A percentile compares a stretch with the other conserved stretches of the same genome.
Conservation (phyloP, 306 rosid species). For the Chamaecrista fasciculata region DNA sequence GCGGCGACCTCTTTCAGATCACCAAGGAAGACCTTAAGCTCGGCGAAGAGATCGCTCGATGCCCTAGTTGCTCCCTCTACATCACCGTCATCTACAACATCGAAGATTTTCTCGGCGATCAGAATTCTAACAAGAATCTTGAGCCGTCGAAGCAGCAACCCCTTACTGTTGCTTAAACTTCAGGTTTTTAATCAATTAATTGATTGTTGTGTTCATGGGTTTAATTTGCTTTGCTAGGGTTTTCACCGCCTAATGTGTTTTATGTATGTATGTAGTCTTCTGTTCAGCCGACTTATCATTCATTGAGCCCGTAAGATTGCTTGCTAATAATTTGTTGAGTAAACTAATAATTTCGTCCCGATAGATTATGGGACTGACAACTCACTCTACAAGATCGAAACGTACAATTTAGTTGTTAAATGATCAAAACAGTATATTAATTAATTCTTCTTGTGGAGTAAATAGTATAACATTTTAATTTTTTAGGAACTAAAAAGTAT, state of each 20-base stretch:
- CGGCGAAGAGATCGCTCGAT: constrained; percentile 93
- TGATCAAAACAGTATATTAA: no score
- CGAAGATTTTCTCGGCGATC: constrained; percentile 64
- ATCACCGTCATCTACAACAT: constrained; percentile 85
- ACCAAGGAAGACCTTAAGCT: constrained; percentile 82
- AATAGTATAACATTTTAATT: no score
- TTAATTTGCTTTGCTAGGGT: neutral
- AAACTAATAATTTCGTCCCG: no score
- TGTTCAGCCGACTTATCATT: no score
- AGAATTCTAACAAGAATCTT: constrained; percentile 38
- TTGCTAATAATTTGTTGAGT: no score
- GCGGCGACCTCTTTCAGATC: constrained; percentile 94
- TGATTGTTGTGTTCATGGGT: neutral
- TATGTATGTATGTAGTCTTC: neutral
- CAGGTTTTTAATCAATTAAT: constrained; percentile 43
- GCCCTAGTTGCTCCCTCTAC: constrained; percentile 97
- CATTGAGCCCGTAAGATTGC: no score
- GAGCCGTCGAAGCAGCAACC: constrained; percentile 52
- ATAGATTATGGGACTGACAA: no score
- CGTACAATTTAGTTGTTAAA: no score
- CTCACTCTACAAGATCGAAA: no score
- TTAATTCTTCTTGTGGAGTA: no score
- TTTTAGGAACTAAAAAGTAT: no score
- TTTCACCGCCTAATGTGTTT: neutral
- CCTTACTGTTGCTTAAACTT: constrained; percentile 54